These are phyloP conservation scores for Capsella bursapastoris DNA, from an alignment of 345 rosid species.

Conservation along the genomic window DNA sequence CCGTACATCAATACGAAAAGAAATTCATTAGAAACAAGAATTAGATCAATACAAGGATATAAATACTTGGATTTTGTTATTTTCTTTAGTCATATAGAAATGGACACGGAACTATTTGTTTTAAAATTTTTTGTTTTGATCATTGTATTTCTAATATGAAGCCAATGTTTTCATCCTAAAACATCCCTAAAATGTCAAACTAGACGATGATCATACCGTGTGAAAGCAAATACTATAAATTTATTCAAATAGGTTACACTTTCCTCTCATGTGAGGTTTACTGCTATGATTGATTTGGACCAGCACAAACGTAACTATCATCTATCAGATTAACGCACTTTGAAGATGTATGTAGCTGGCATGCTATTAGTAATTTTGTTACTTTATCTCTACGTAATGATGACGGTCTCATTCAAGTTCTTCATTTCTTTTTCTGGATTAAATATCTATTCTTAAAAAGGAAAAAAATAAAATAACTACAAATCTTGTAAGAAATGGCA, in stretches of 20 bases:
- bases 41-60: background rate
- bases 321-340: background rate
- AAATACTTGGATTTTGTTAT: too few species aligned
- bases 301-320: constrained; percentile 9
- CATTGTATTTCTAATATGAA: background rate
- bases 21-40: background rate
- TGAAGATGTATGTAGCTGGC: background rate
- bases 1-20: background rate
- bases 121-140: background rate
- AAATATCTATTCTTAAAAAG: background rate
- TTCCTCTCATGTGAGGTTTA: background rate
- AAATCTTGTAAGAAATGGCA: background rate
- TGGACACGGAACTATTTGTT: too few species aligned
- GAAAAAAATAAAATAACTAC: background rate
- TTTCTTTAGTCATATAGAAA: too few species aligned
- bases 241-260: background rate
- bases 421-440: background rate
- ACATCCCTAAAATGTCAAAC: constrained; percentile 4
- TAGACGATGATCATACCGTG: background rate
- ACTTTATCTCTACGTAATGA: constrained; percentile 6
- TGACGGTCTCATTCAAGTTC: constrained; percentile 6
- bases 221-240: background rate
- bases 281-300: constrained; percentile 15
- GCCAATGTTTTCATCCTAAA: background rate
- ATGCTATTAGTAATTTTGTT: constrained; percentile 17